phyloP scores from a whole-genome alignment of 75 land plant species.

The Ceratopteris richardii region DNA sequence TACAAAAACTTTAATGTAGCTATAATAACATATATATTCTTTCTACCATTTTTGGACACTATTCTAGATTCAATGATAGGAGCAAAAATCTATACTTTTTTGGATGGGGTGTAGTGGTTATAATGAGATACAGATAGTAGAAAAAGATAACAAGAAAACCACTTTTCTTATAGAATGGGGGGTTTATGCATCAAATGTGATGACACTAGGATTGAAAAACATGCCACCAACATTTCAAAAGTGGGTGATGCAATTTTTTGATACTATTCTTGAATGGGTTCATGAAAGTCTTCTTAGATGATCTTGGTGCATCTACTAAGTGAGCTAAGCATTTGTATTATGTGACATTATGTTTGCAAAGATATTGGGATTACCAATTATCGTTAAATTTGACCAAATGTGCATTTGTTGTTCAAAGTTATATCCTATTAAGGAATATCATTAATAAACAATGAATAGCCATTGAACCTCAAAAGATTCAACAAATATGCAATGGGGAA shows the following conservation, averaged over 20 bases:
- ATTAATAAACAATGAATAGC: not conserved
- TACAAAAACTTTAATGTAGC: no score
- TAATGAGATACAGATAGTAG: constrained; percentile 10
- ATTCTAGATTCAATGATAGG: no score
- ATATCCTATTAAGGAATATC: constrained; percentile 8
- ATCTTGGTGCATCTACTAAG: constrained; percentile 13
- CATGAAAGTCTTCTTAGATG: constrained; percentile 25
- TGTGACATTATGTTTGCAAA: constrained; percentile 3
- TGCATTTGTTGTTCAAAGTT: not conserved
- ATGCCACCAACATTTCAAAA: constrained; percentile 20
- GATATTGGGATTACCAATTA: not conserved
- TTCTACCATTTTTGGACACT: no score
- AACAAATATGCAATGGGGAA: not conserved
- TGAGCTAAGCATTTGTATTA: not conserved
- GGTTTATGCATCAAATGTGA: constrained; percentile 12
- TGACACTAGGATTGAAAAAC: constrained; percentile 22
- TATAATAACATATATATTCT: no score
- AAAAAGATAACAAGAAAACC: constrained; percentile 12
- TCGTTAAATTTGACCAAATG: constrained; percentile 10
- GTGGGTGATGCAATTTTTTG: constrained; percentile 11
- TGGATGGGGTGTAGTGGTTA: constrained; percentile 22
- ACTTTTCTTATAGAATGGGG: constrained; percentile 20
- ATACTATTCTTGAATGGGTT: not conserved
- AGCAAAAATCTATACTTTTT: no score
- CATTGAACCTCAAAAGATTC: constrained; percentile 7